Percentiles rank a stretch among this genome's conserved stretches.
phyloP scores from a whole-genome alignment of 2,329 filamentous ascomycete genomes.

The Sclerotinia nivalis region DNA sequence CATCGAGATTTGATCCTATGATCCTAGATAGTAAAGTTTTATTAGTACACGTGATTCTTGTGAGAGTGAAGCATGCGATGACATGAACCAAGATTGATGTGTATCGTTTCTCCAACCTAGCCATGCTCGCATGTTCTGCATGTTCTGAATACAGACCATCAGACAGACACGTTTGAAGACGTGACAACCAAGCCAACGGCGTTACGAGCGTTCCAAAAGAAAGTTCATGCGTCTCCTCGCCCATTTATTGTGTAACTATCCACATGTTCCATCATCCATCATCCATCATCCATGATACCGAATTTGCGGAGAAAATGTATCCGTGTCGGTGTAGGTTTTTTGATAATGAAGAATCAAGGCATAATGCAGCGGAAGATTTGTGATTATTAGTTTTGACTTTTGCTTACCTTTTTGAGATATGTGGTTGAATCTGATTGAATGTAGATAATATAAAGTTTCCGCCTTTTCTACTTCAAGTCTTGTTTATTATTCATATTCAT shows the following conservation, averaged over 20 bases:
- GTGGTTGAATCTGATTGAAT: constrained; percentile 13
- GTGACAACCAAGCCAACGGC: no score
- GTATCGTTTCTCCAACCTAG: constrained; percentile 4
- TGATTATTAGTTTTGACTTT: not conserved
- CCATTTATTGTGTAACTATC: not conserved
- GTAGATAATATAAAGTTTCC: not conserved
- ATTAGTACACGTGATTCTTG: constrained; percentile 10
- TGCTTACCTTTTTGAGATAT: constrained; percentile 3
- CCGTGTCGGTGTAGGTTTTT: not conserved
- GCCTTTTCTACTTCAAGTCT: not conserved
- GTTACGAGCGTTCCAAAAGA: not conserved
- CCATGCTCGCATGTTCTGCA: not conserved
- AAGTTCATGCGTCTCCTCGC: not conserved
- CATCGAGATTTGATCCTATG: not conserved
- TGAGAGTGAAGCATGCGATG: not conserved
- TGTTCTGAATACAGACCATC: not conserved
- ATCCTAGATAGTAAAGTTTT: not conserved
- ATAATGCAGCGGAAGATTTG: not conserved
- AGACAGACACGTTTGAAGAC: no score
- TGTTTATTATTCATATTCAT: not conserved
- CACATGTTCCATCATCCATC: not conserved
- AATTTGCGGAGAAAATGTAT: not conserved
- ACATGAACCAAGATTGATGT: not conserved
- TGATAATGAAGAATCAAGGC: not conserved
- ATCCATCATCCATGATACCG: no score